These are phyloP conservation scores for Xylogone sp. DNA, from an alignment of 2,329 filamentous ascomycete species.

Conservation along the genomic window DNA sequence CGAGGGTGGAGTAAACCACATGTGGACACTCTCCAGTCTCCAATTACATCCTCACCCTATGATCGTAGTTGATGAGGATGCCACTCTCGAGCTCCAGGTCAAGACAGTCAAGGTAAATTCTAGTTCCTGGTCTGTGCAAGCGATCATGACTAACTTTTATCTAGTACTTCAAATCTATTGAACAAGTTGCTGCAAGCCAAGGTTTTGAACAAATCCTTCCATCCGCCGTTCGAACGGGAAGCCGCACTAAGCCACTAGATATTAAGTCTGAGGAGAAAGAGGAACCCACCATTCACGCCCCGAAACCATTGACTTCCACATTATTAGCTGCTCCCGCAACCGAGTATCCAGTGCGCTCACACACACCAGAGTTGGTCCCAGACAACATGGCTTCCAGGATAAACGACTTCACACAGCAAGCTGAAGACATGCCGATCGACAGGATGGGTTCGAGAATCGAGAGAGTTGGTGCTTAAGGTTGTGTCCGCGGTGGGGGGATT, in stretches of 20 bases:
- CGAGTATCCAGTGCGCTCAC: slow-evolving; percentile 51
- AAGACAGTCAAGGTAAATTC: slow-evolving; percentile 61
- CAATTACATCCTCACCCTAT: slow-evolving; percentile 79
- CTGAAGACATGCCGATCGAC: not conserved
- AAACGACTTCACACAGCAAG: not conserved
- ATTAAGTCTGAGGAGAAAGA: slow-evolving; percentile 12
- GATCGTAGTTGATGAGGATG: slow-evolving; percentile 80
- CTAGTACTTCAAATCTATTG: slow-evolving; percentile 69
- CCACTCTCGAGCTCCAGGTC: slow-evolving; percentile 67
- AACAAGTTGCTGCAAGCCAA: slow-evolving; percentile 55
- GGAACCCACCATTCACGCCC: slow-evolving; percentile 43
- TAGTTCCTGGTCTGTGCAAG: not conserved
- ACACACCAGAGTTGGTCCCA: slow-evolving; percentile 57
- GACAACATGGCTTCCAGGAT: slow-evolving; percentile 46
- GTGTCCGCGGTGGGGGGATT: too few relatives aligned
- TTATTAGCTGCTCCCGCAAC: slow-evolving; percentile 51
- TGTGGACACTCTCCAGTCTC: slow-evolving; percentile 82
- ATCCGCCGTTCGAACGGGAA: slow-evolving; percentile 52
- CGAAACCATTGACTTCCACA: slow-evolving; percentile 52
- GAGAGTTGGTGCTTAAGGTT: not conserved
- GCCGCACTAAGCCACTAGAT: slow-evolving; percentile 16
- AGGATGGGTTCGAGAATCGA: slow-evolving; percentile 1
- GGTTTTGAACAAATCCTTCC: slow-evolving; percentile 56
- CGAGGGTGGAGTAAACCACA: slow-evolving; percentile 80
- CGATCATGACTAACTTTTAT: not conserved